Base-by-base conservation (phyloP, 129 eudicot species). In the Flaveria linearis region DNA sequence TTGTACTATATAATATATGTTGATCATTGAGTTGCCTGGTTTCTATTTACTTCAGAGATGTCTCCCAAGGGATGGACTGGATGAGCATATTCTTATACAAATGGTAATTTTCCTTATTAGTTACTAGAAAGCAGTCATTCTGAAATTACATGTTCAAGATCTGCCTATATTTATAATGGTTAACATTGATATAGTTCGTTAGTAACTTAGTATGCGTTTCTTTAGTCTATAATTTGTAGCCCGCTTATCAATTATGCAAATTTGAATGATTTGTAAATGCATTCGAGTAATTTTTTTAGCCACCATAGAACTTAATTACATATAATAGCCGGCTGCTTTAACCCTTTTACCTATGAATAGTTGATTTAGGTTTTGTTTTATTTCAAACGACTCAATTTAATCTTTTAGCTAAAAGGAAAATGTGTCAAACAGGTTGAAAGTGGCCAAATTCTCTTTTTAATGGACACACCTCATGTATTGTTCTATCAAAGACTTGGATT, bases 81-180 rank as follows among this genome's bases (percentile, higher is more conserved):
- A 94, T 57, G 97, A 94, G 85, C 96, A 89, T 84, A 87, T 94
- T 74, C 84, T 89, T 66, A 85, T 94, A 45, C 91, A 94, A 77
- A 88, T 89, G 98, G 98, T 94, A 87, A 72, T 74, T 80, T 52
- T 58, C 14, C 17, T 55, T 22, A 42, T 52, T 63, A 22, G 57
- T 68, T 22, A 16, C 45, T 45, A 73, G 50, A 42, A 53, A 55
- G 26, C 9, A 3, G 7, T 39, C 11, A 53, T 28, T 13, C 18
- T 57, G 20, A 25, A 28, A 9, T 50, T 41, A 66, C 66, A 39
- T 17, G 65, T 43, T 22, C 30, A 61, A 78, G 23, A 50, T 36
- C 13, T 20, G 64, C 45, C 30, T 50, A 72, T 69, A 47, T 75
- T 46, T 28, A 2, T 50, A 15, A 30, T 28, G 25, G 26, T 47